Conservation (phyloP, 306 rosid species). For the Luffa aegyptiaca region DNA sequence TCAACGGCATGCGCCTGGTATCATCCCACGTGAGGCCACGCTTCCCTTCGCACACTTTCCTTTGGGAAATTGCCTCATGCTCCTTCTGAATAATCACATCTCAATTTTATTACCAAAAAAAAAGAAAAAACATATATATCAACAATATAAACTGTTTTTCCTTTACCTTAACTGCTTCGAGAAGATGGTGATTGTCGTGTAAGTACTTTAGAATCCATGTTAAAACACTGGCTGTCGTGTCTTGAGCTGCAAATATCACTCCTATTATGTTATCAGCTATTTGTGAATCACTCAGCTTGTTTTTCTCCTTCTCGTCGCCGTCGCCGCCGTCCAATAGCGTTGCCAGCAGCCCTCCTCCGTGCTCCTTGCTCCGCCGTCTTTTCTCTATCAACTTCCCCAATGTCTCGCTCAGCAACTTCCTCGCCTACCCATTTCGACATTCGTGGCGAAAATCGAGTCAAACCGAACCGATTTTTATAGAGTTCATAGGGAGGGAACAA, state of each 20-base stretch:
- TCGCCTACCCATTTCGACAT: conserved; percentile 29
- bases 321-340: conserved; percentile 30
- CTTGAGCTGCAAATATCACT: conserved; percentile 91
- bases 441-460: neutral
- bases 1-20: conserved; percentile 60
- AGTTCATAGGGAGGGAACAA: too few relatives aligned
- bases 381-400: conserved; percentile 43
- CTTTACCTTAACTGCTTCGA: conserved; percentile 49
- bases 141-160: neutral
- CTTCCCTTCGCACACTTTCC: conserved; percentile 20
- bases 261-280: conserved; percentile 82
- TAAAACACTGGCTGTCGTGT: conserved; percentile 77
- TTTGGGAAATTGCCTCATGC: conserved; percentile 45
- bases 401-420: conserved; percentile 56
- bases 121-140: too few relatives aligned
- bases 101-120: neutral
- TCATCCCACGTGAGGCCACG: conserved; percentile 78
- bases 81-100: conserved; percentile 36
- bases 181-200: conserved; percentile 47
- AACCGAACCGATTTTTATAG: neutral
- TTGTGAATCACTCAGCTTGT: conserved; percentile 47
- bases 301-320: neutral
- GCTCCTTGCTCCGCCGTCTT: conserved; percentile 31
- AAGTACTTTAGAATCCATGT: conserved; percentile 79
- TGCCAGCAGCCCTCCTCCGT: conserved; percentile 49